These are phyloP conservation scores for Pelagomonas calceolata DNA, from an alignment of 108 stramenopile genomes.

Conservation along the genomic window DNA sequence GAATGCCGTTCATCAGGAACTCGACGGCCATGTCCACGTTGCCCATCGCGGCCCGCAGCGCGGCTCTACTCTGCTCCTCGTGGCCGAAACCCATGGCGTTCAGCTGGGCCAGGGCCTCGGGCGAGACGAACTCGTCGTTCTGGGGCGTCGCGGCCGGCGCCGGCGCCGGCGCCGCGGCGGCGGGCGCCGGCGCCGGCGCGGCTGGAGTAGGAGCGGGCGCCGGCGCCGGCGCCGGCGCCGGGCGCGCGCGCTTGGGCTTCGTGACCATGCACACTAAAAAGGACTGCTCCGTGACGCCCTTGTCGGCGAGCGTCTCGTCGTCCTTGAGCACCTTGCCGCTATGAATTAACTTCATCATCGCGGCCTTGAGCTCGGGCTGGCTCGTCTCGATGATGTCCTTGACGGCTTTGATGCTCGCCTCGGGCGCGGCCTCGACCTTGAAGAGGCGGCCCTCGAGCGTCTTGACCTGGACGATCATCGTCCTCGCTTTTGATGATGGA, in stretches of 20 bases:
- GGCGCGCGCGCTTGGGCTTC: conserved; percentile 42
- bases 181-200: conserved; percentile 21
- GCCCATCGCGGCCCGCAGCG: conserved; percentile 81
- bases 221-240: conserved; percentile 36
- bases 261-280: conserved; percentile 93
- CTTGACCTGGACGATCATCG: background rate
- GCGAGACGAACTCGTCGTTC: background rate
- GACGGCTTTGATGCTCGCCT: conserved; percentile 47
- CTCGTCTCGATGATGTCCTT: conserved; percentile 69
- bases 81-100: conserved; percentile 72
- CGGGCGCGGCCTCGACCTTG: conserved; percentile 53
- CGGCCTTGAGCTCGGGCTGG: conserved; percentile 62
- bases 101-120: conserved; percentile 57
- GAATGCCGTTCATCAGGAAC: conserved; percentile 94
- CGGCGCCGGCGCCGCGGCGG: conserved; percentile 25
- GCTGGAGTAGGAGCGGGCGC: conserved; percentile 37
- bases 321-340: conserved; percentile 91
- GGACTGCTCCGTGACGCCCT: conserved; percentile 72
- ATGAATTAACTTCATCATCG: conserved; percentile 83
- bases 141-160: background rate
- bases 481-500: too few species aligned
- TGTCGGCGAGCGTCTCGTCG: conserved; percentile 57
- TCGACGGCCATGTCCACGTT: conserved; percentile 91
- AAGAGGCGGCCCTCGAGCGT: background rate
- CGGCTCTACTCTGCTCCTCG: conserved; percentile 57